A percentile compares a stretch with the other conserved stretches of the same genome.
These are phyloP conservation scores for Darksidea phi DNA, from an alignment of 495 filamentous ascomycete genomes.

Conservation along the genomic window DNA sequence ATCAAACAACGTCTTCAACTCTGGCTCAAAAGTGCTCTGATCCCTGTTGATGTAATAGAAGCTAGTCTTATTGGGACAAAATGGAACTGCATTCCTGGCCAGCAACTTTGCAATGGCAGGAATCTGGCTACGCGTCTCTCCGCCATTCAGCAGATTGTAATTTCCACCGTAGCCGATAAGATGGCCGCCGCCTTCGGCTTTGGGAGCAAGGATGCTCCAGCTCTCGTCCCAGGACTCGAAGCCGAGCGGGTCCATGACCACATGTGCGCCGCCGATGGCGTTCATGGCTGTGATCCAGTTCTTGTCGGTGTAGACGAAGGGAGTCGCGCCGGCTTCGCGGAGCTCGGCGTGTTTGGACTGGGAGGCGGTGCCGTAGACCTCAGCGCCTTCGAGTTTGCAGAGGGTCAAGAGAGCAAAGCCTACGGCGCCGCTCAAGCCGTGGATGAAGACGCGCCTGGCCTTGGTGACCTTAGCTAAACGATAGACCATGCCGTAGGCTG, in stretches of 20 bases:
- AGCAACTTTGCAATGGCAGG: slow-evolving; percentile 34
- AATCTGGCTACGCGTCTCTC: slow-evolving; percentile 30
- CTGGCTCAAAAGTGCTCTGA: slow-evolving; percentile 37
- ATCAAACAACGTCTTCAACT: slow-evolving; percentile 39
- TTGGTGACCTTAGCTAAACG: slow-evolving; percentile 40
- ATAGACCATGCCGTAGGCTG: slow-evolving; percentile 47
- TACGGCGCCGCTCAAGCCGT: slow-evolving; percentile 49
- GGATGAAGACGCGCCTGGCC: slow-evolving; percentile 49
- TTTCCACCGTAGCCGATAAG: slow-evolving; percentile 39
- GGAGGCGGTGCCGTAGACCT: slow-evolving; percentile 48
- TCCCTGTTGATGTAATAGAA: slow-evolving; percentile 46
- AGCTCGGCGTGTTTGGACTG: slow-evolving; percentile 45
- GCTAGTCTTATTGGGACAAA: slow-evolving; percentile 36
- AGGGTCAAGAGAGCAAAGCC: slow-evolving; percentile 43
- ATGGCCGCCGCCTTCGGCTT: slow-evolving; percentile 5
- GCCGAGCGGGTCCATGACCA: slow-evolving; percentile 49
- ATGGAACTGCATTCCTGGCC: slow-evolving; percentile 15
- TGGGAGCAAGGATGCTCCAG: slow-evolving; percentile 40
- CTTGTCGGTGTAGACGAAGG: slow-evolving; percentile 49
- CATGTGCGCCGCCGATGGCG: slow-evolving; percentile 44
- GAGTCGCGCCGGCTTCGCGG: slow-evolving; percentile 34
- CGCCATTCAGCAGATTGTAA: slow-evolving; percentile 24
- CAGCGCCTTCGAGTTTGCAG: slow-evolving; percentile 42
- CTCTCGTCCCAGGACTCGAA: slow-evolving; percentile 51
- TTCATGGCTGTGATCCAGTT: slow-evolving; percentile 48